Evolutionary conservation across 495 filamentous ascomycete species (phyloP).

Genomic region (Podospora bellae-mahoneyi): DNA sequence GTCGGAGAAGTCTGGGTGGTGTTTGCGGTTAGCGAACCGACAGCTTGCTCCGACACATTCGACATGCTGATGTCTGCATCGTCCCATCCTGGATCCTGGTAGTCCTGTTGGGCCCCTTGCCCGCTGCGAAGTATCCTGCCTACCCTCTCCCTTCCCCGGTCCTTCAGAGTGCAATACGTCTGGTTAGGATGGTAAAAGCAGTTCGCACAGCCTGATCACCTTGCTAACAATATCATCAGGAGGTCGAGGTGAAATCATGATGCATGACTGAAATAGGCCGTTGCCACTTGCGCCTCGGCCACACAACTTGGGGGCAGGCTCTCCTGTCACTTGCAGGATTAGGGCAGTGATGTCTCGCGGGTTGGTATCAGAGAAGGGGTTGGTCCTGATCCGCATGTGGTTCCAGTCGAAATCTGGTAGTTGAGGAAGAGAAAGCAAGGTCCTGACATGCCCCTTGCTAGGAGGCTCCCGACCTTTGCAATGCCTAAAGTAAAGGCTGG

Average conservation of each 20-base stretch:
- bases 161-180: constrained; percentile 29
- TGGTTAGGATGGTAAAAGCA: constrained; percentile 35
- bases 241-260: constrained; percentile 27
- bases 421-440: constrained; percentile 23
- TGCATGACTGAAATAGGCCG: constrained; percentile 33
- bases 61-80: neutral
- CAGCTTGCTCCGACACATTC: neutral
- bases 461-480: constrained; percentile 21
- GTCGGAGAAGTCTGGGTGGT: neutral
- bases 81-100: neutral
- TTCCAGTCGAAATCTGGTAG: constrained; percentile 30
- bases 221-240: constrained; percentile 6
- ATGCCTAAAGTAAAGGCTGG: constrained; percentile 19
- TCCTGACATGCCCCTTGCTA: constrained; percentile 12
- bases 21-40: neutral
- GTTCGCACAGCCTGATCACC: constrained; percentile 31
- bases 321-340: constrained; percentile 33
- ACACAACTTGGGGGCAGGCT: constrained; percentile 27
- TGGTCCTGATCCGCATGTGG: constrained; percentile 4
- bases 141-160: constrained; percentile 23
- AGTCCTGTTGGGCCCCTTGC: neutral
- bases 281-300: constrained; percentile 24
- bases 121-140: constrained; percentile 5
- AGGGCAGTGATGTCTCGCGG: constrained; percentile 32
- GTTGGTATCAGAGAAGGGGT: constrained; percentile 24